A percentile compares a stretch with the other conserved stretches of the same genome.
These are phyloP conservation scores for Coemansia sp. DNA, from an alignment of 192 early-diverging fungal species.

Conservation along the genomic window DNA sequence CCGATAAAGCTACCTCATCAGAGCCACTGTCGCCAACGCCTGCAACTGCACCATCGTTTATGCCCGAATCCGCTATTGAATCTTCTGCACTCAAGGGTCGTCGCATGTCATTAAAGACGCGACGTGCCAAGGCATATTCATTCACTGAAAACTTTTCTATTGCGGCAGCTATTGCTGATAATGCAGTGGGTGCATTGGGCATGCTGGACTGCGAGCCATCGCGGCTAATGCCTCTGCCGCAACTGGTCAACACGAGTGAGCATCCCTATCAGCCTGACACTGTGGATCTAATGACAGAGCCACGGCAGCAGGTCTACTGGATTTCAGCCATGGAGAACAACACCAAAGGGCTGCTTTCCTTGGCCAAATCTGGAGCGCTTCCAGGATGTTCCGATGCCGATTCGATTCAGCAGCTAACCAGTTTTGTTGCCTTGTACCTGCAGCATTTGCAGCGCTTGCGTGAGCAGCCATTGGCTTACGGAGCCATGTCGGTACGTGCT, in stretches of 20 bases:
- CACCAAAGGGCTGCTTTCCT: slow-evolving; percentile 59
- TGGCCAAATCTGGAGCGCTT: slow-evolving; percentile 55
- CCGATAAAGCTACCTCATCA: neutral
- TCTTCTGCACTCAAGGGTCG: neutral
- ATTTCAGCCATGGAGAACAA: slow-evolving; percentile 69
- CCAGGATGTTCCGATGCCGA: slow-evolving; percentile 12
- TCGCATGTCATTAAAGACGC: slow-evolving; percentile 4
- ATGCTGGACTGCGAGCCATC: slow-evolving; percentile 61
- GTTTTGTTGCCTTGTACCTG: slow-evolving; percentile 66
- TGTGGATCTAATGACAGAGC: slow-evolving; percentile 55
- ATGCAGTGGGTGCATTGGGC: slow-evolving; percentile 60
- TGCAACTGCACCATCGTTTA: neutral
- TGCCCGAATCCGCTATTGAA: neutral
- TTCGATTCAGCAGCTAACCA: slow-evolving; percentile 6
- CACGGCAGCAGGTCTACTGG: slow-evolving; percentile 69
- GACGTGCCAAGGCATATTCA: slow-evolving; percentile 51
- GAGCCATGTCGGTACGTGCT: slow-evolving; percentile 66
- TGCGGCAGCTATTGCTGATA: slow-evolving; percentile 57
- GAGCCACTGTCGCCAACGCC: neutral
- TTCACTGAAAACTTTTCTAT: slow-evolving; percentile 84
- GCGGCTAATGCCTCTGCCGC: slow-evolving; percentile 58
- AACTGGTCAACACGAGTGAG: slow-evolving; percentile 48
- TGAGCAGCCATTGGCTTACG: slow-evolving; percentile 70
- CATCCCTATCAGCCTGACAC: slow-evolving; percentile 70
- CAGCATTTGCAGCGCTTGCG: slow-evolving; percentile 63